Conservation (phyloP, 768 basidiomycete genomes). For the Paxillus rubicundulus region DNA sequence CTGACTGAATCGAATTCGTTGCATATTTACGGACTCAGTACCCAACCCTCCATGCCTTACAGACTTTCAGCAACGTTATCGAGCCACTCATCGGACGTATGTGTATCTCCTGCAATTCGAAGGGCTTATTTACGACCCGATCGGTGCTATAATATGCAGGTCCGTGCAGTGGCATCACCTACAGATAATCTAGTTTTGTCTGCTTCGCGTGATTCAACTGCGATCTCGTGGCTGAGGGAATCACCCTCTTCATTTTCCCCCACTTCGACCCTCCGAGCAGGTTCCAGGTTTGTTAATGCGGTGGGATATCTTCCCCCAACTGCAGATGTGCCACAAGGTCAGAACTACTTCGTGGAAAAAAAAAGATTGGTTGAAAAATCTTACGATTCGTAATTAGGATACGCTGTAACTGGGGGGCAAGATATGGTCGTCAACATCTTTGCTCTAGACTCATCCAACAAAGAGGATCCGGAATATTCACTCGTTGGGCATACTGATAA, state of each 20-base stretch:
- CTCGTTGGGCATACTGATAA: conserved; percentile 90
- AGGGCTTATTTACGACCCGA: conserved; percentile 13
- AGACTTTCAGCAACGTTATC: conserved; percentile 72
- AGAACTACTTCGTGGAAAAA: conserved; percentile 14
- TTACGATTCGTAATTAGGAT: conserved; percentile 50
- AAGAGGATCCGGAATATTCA: conserved; percentile 75
- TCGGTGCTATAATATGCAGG: conserved; percentile 50
- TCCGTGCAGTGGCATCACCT: conserved; percentile 78
- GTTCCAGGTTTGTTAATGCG: conserved; percentile 77
- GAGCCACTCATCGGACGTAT: conserved; percentile 73
- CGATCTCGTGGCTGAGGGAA: conserved; percentile 77
- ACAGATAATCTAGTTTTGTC: conserved; percentile 79
- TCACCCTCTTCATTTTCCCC: conserved; percentile 51
- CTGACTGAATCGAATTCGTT: too few species aligned
- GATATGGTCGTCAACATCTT: conserved; percentile 88
- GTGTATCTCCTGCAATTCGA: conserved; percentile 23
- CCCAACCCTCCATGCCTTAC: conserved; percentile 52
- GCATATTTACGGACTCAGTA: neutral
- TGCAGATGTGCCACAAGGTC: conserved; percentile 68
- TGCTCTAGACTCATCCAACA: conserved; percentile 49
- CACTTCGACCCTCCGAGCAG: conserved; percentile 55
- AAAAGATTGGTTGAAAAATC: neutral
- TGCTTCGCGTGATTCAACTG: conserved; percentile 88
- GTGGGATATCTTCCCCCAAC: conserved; percentile 76
- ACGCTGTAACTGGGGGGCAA: conserved; percentile 83